A percentile compares a stretch with the other conserved stretches of the same genome.
Evolutionary conservation across 345 rosid species (phyloP).

Genomic region (Dipteronia dyeriana): DNA sequence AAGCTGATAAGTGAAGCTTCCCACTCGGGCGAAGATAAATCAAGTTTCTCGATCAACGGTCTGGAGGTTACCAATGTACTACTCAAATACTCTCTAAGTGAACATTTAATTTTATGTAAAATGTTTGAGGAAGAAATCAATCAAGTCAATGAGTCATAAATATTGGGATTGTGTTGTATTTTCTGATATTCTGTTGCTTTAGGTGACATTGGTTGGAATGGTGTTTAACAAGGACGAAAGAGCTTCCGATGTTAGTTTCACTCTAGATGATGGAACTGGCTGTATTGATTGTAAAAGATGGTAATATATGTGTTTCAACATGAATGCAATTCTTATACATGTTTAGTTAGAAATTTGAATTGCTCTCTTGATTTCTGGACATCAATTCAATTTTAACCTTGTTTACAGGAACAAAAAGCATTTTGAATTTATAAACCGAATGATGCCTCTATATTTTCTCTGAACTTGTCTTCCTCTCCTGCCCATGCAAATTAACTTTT

Average conservation of each 20-base stretch:
- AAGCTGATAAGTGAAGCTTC: conserved; percentile 81
- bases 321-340: conserved; percentile 12
- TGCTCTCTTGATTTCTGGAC: neutral
- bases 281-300: conserved; percentile 76
- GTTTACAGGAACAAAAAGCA: neutral
- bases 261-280: conserved; percentile 90
- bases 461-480: neutral
- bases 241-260: conserved; percentile 66
- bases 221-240: conserved; percentile 58
- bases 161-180: neutral
- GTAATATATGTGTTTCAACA: conserved; percentile 29
- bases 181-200: neutral
- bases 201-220: conserved; percentile 84
- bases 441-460: neutral
- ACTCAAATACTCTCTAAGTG: neutral
- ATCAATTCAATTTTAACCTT: neutral
- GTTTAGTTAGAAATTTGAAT: neutral
- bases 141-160: neutral
- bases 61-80: conserved; percentile 62
- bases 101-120: neutral
- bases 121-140: neutral
- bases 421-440: neutral
- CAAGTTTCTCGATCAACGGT: conserved; percentile 62
- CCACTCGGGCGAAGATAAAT: conserved; percentile 76
- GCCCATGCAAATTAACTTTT: neutral